phyloP scores from a whole-genome alignment of 352 stramenopile genomes.

The Phytophthora rubi region DNA sequence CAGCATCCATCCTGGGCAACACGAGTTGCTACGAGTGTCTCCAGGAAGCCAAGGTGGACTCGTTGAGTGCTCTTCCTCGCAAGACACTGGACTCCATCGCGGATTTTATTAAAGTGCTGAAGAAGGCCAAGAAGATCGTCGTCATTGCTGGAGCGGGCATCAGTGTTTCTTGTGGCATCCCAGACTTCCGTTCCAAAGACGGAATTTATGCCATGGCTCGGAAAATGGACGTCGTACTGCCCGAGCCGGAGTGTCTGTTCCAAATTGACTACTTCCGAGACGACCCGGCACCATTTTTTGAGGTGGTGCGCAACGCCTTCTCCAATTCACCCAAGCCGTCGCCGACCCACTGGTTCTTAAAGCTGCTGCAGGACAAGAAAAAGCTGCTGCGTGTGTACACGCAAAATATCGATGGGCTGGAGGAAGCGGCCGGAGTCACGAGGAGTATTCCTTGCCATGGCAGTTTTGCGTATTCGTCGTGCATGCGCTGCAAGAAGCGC shows the following conservation, averaged over 20 bases:
- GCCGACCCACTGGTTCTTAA: slow-evolving; percentile 95
- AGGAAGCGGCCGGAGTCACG: slow-evolving; percentile 91
- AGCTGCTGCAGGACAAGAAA: slow-evolving; percentile 89
- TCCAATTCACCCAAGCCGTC: slow-evolving; percentile 84
- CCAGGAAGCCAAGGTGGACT: slow-evolving; percentile 45
- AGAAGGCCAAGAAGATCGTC: slow-evolving; percentile 87
- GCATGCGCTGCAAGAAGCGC: slow-evolving; percentile 86
- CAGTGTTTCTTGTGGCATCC: slow-evolving; percentile 97
- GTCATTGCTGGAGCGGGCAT: slow-evolving; percentile 94
- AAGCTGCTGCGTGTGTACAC: slow-evolving; percentile 95
- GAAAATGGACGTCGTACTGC: slow-evolving; percentile 88
- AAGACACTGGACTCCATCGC: slow-evolving; percentile 54
- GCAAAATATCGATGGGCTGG: slow-evolving; percentile 99
- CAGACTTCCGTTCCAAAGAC: slow-evolving; percentile 96
- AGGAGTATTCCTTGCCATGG: slow-evolving; percentile 96
- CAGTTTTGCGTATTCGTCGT: slow-evolving; percentile 90
- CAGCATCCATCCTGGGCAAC: slow-evolving; percentile 69
- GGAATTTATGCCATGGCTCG: slow-evolving; percentile 87
- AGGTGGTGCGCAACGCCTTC: slow-evolving; percentile 90
- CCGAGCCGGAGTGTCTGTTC: slow-evolving; percentile 98
- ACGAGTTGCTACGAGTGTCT: slow-evolving; percentile 84
- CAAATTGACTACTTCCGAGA: slow-evolving; percentile 97
- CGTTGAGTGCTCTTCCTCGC: slow-evolving; percentile 33
- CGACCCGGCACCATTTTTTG: slow-evolving; percentile 96
- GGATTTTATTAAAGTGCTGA: slow-evolving; percentile 77